Percentiles rank a stretch among this genome's conserved stretches.
Evolutionary conservation across 495 filamentous ascomycete species (phyloP).

Genomic region (Acidomyces sp.): DNA sequence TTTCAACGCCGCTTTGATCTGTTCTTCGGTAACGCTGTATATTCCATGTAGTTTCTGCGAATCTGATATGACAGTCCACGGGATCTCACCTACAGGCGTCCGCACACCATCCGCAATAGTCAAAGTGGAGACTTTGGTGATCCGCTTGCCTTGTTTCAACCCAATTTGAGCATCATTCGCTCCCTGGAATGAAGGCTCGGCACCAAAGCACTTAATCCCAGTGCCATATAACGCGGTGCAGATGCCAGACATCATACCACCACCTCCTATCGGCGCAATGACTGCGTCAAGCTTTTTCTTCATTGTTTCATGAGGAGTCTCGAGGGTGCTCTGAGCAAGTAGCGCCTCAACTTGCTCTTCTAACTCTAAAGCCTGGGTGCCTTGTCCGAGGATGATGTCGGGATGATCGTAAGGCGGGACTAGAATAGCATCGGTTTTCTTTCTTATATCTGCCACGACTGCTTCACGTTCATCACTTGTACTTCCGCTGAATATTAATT

Average conservation of each 20-base stretch:
- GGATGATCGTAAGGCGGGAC: conserved; percentile 87
- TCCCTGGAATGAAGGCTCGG: conserved; percentile 73
- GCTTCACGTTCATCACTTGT: conserved; percentile 73
- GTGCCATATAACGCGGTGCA: conserved; percentile 62
- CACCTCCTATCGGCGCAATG: conserved; percentile 77
- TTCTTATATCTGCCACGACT: conserved; percentile 50
- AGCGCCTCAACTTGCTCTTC: conserved; percentile 51
- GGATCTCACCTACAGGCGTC: conserved; percentile 64
- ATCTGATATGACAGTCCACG: conserved; percentile 74
- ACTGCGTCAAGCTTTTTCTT: conserved; percentile 53
- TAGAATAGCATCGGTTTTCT: conserved; percentile 56
- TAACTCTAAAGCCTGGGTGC: conserved; percentile 76
- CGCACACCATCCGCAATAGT: conserved; percentile 87
- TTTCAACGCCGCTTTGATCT: conserved; percentile 65
- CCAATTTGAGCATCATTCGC: conserved; percentile 71
- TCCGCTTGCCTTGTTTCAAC: conserved; percentile 44
- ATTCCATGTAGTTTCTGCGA: conserved; percentile 55
- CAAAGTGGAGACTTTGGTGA: conserved; percentile 53
- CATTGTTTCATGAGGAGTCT: conserved; percentile 3
- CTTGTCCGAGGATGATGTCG: conserved; percentile 82
- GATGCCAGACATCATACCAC: conserved; percentile 74
- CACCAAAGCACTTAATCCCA: conserved; percentile 65
- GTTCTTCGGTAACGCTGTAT: conserved; percentile 65
- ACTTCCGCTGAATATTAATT: conserved; percentile 69
- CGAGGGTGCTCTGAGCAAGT: conserved; percentile 25